Base-by-base conservation (phyloP, 495 filamentous ascomycete species). In the Aspergillus mulundensis region DNA sequence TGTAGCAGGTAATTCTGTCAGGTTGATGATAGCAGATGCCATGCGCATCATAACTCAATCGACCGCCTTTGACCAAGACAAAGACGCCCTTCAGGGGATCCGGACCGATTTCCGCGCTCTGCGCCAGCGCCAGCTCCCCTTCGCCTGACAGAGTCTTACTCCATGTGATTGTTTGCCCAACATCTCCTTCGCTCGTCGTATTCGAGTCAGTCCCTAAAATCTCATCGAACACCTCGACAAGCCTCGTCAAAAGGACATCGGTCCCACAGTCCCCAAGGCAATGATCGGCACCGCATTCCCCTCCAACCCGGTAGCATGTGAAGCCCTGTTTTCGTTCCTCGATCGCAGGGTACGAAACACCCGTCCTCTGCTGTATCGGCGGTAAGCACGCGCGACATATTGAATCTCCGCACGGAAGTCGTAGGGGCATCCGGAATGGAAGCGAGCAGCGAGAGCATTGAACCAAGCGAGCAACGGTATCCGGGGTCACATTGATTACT, bases 341-440 rank as follows among this genome's bases (percentile, higher is more conserved):
- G 3, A 75, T 78, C 34, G 78, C 81, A 0, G 89, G 89, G 70
- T 91, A 95, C 11, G 89, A 84, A 41, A 95, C 86, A 55, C 87
- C 82, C 54, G 73, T 73, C 23, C 90, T 79, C 19, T 69, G 61
- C 59, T 83, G 81, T 5, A 82, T 62, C 28, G 78, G 67, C 7
- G 92, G 91, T 1, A 96, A 71, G 70, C 92, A 97, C 16, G 64
- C 65, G 56, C 81, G 83, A 71, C 92, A 97, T 6, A 95, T 60
- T 7, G 86, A 81, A 65, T 87, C 83, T 3, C 92, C 91, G 65
- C 92, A 97, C 2, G 91, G 91, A 16, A 97, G 73, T 4, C 88
- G 89, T 41, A 89, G 74, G 12, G 92, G 90, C 0, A 78, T 74
- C 25, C 70, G 77, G 3, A 93, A 73, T 2, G 87, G 88, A 14